Evolutionary conservation across 192 early-diverging fungal species (phyloP), one percentile per base, ranked within the genome.

Genomic region (Entomortierella beljakovae): DNA sequence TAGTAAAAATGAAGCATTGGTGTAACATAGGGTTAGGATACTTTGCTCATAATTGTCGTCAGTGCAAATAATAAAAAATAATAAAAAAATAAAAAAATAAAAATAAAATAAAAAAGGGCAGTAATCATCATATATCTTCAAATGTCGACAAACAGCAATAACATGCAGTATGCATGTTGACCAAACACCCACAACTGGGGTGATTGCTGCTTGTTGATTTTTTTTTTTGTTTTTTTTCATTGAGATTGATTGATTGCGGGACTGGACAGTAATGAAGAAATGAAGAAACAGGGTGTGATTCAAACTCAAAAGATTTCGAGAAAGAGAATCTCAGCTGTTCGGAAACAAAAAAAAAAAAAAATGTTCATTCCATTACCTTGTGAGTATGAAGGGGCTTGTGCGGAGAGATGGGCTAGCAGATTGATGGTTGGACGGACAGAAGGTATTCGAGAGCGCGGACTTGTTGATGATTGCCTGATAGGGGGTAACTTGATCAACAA

Each of bases 1-100:
- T n/a, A 29, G 18, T 43, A 43, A 61, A 61, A 61, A 31, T 48
- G 40, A 46, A 23, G 60, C 60, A 62, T 62, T 62, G 60, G 60
- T 62, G 60, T 62, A 62, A 62, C 60, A 50, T 18, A 18, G 46
- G 25, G 32, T 62, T 22, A 33, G 51, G 28, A 29, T 26, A 53
- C 28, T 53, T 25, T 53, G 23, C 28, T 53, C 6, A 28, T 26
- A 25, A 53, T 46, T 50, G 26, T 61, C 37, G 28, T 32, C 38
- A 22, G 22, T 37, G 31, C 43, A 26, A 23, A 31, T 35, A 61
- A 62, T 31, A 62, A 64, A 64, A 50, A 50, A 33, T 18, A 3
- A 50, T 49, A 62, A 13, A 64, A 51, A 64, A 64, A 26, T 22
- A 20, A 29, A 42, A 32, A 50, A 26, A 51, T 23, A 16, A 25